Base-by-base conservation (phyloP, 2,329 filamentous ascomycete genomes). In the Coniochaeta sp. region DNA sequence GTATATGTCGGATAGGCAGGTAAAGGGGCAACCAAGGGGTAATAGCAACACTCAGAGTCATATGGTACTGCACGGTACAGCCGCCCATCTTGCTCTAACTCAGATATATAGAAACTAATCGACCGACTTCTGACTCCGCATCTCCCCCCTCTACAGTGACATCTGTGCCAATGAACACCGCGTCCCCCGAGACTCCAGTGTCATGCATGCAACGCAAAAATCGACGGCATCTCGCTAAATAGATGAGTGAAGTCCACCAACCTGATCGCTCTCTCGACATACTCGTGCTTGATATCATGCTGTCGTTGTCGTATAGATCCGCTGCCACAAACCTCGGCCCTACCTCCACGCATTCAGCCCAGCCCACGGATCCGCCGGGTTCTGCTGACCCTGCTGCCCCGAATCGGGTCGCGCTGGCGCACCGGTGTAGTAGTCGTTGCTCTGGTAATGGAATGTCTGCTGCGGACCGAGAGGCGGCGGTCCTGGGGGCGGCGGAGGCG, bases 311-410 rank as follows among this genome's bases (percentile, higher is more conserved):
- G n/a, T n/a, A n/a, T n/a, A n/a, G n/a, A n/a, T n/a, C n/a, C n/a
- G n/a, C n/a, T n/a, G 5, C 14, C 14, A 36, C 42, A 22, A 5
- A 17, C 22, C 24, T 2, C 2, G 26, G 2, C 16, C 32, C 63
- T 55, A 89, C 71, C 88, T 89, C 87, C 87, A 90, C 54, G 81
- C 83, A 74, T 82, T 88, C 65, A 91, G 71, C 4, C 87, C 88
- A 17, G 87, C 86, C 87, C 87, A 91, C 8, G 87, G 88, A 77
- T 91, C 86, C 62, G 68, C 67, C 14, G 69, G 63, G 50, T 67
- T 68, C 17, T 74, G 73, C 62, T 75, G 73, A 17, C 71, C 69
- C 38, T 73, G 75, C 6, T 74, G 67, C 22, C 71, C 61, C 61
- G 68, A 69, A 7, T 75, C 73, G 3, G 65, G 63, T 54, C 62